Base-by-base conservation (phyloP, 306 rosid genomes). In the Datisca glomerata region DNA sequence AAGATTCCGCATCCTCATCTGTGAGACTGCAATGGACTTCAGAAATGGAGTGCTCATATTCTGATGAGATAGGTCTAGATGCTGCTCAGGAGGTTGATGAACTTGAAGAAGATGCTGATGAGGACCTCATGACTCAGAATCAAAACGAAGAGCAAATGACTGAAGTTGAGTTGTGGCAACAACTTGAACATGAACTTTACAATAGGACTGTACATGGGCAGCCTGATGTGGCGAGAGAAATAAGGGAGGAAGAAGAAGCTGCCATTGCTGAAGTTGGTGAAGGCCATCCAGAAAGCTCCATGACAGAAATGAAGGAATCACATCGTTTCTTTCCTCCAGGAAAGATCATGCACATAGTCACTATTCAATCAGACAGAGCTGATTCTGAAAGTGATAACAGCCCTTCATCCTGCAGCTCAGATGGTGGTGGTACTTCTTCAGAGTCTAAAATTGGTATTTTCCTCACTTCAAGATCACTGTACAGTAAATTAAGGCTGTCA, bases 141-240 rank as follows among this genome's bases (percentile, higher is more conserved):
- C 51, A 81, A 49, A 65, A 21, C 1, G 77, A 73, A 52, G 86
- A 89, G 41, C 67, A 45, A 11, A 70, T 77, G 84, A 72, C 83
- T 35, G 95, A 89, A 66, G 98, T 56, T 20, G 91, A 84, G 60
- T 49, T 84, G 70, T 84, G 98, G 98, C 81, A 89, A 19, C 91
- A 75, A 59, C 86, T 84, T 34, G 93, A 89, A 57, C 95, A 80
- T 18, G 91, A 80, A 49, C 78, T 89, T 49, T 72, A 75, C 29
- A 86, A 78, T 35, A 45, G 56, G 50, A 37, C 51, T 3, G 79
- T 70, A 25, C 66, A 46, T 4, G 83, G 59, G 55, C 87, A 67
- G 39, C 68, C 52, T 20, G 84, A 80, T 59, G 76, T 72, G 40
- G 74, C 49, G 10, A 72, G 74, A 22, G 69, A 63, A 49, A 55